Evolutionary conservation across 768 basidiomycete species (phyloP), one percentile per base, ranked within the genome.

Genomic region (Podaxis pistillaris): DNA sequence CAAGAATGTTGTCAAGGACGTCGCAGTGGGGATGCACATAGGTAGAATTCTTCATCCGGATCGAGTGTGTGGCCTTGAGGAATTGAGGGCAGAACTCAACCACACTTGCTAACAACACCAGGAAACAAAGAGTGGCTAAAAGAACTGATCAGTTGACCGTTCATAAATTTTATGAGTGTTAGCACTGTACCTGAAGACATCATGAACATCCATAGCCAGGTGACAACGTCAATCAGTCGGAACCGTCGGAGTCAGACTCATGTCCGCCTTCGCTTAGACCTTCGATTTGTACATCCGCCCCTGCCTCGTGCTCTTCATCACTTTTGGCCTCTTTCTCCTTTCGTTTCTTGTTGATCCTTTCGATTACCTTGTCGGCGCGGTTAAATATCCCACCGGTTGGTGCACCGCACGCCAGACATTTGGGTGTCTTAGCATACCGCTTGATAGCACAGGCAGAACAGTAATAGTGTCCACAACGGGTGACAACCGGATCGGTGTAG

Each of bases 301-400:
- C 78, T 60, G 71, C 70, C 33, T 76, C 74, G 41, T 75, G 77
- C 28, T 75, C 75, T 22, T 75, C 81, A 44, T 76, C 83, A 51
- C 83, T 86, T 40, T 75, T 81, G 22, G 78, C 84, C 64, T 81
- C 80, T 67, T 82, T 83, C 58, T 83, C 81, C 73, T 85, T 79
- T 70, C 84, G 81, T 74, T 84, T 87, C 75, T 89, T 89, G 72
- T 89, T 87, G 75, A 92, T 75, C 80, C 91, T 96, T 65, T 90
- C 89, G 47, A 99, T 84, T 58, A 98, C 85, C 77, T 97, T 97
- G 67, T 91, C 95, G 51, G 90, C 96, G 56, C 91, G 84, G 74
- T 98, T 98, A 81, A 98, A 99, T 67, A 98, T 96, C 1, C 96
- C 97, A 15, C 89, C 92, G 0, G 97, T 98, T 0, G 94, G 86